Evolutionary conservation across 139 green algal genomes (phyloP), one percentile per base, ranked within the genome.

Genomic region (Helicosporidium sp.): DNA sequence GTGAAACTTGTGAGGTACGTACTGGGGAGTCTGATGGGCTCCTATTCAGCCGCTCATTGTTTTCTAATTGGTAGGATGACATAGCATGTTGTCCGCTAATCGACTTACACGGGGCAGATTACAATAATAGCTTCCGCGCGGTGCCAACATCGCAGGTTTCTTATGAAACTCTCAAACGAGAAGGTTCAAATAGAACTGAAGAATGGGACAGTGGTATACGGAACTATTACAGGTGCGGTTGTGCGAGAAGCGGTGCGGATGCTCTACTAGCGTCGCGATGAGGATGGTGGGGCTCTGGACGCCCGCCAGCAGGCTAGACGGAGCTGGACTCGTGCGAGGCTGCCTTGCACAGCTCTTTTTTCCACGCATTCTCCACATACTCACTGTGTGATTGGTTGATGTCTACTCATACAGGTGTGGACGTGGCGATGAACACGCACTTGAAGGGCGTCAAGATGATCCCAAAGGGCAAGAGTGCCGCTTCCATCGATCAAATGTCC

Each of bases 351-450:
- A n/a, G n/a, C n/a, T n/a, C n/a, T n/a, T n/a, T n/a, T 25, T 55
- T 27, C 8, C 13, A 17, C 18, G 41, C 17, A 19, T 31, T 37
- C 19, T 44, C 5, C 16, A 22, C 19, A 16, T 34, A 34, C 20
- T 28, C 7, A 20, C n/a, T 47, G 24, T 27, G 22, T 28, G 13
- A 12, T 47, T 50, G 26, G 28, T 55, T 53, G 0, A 29, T 54
- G 41, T 19, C 18, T 50, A n/a, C 18, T n/a, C 29, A 3, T 18
- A 27, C 81, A 92, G 87, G 89, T 26, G 90, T 99, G 13, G 90
- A 99, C 54, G 79, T 94, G 28, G 84, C 84, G 10, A 99, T 99
- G 90, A 99, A 99, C 72, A 99, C 86, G 7, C 90, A 99, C 61
- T 48, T 99, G 15, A 94, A 93, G 49, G 68, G 65, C 4, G 87